phyloP scores from a whole-genome alignment of 169 alveolate species.

The Eimeria mitis region DNA sequence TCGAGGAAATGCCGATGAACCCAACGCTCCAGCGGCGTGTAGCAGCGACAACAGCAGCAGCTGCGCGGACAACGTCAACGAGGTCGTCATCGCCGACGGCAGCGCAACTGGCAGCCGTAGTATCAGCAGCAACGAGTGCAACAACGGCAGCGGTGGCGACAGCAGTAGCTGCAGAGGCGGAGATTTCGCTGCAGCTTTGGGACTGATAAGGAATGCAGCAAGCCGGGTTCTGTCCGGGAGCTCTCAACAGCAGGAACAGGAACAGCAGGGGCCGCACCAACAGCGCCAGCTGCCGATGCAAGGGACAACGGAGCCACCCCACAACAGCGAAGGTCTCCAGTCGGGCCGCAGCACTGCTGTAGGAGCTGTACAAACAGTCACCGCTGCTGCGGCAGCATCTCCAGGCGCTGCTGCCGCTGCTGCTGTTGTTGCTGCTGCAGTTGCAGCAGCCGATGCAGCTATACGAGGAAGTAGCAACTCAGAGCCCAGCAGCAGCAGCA shows the following conservation, averaged over 20 bases:
- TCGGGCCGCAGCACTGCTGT: neutral
- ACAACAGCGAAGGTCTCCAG: neutral
- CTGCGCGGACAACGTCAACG: neutral
- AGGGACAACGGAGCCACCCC: neutral
- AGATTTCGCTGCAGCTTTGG: slow-evolving; percentile 1
- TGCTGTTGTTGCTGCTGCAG: slow-evolving; percentile 65
- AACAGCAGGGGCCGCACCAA: neutral
- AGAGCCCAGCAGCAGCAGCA: slow-evolving; percentile 6
- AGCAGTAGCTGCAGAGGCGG: slow-evolving; percentile 24
- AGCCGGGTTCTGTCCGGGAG: neutral
- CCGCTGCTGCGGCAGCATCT: slow-evolving; percentile 29
- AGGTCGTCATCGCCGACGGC: neutral
- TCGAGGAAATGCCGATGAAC: neutral
- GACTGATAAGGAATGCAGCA: slow-evolving; percentile 12
- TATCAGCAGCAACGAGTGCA: neutral
- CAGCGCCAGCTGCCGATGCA: neutral
- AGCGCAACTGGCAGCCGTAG: neutral
- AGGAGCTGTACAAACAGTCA: neutral
- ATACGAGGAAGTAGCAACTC: neutral
- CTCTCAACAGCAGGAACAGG: neutral
- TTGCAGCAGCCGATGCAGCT: slow-evolving; percentile 49
- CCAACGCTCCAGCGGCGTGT: neutral
- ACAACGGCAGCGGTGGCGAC: slow-evolving; percentile 8
- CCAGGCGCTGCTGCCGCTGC: slow-evolving; percentile 47
- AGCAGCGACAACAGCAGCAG: slow-evolving; percentile 1